Conservation (phyloP, 176 grass and related monocot species). For the Oryza australiensis region DNA sequence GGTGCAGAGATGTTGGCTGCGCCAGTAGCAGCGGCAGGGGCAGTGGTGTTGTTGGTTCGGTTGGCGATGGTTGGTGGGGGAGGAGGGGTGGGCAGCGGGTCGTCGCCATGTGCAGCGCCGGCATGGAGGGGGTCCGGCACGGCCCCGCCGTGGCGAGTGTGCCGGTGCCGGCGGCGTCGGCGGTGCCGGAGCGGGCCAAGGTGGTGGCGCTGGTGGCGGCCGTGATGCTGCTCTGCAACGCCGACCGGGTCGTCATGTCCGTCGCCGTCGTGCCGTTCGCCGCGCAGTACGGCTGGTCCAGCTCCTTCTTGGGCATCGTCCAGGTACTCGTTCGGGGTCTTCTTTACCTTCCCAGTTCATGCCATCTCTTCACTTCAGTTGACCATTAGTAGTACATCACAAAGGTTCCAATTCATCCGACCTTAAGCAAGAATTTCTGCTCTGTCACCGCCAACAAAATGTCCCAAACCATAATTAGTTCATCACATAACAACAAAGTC, state of each 20-base stretch:
- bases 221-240: conserved; percentile 92
- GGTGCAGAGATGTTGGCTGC: background rate
- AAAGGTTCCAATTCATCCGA: background rate
- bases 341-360: background rate
- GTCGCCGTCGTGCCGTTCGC: conserved; percentile 91
- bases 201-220: conserved; percentile 66
- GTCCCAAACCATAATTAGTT: background rate
- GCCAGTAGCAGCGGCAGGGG: conserved; percentile 41
- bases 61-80: conserved; percentile 29
- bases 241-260: conserved; percentile 97
- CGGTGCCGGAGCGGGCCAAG: conserved; percentile 72
- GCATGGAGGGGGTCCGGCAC: conserved; percentile 62
- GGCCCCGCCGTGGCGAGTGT: conserved; percentile 17
- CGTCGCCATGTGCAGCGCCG: conserved; percentile 64
- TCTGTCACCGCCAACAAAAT: background rate
- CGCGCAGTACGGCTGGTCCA: conserved; percentile 82
- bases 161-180: conserved; percentile 4
- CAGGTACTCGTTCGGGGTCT: conserved; percentile 41
- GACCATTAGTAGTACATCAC: background rate
- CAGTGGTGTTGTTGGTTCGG: background rate
- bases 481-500: conserved; percentile 21
- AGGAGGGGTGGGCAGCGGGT: conserved; percentile 33
- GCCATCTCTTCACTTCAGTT: background rate
- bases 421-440: conserved; percentile 12
- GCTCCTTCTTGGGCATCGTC: conserved; percentile 84